phyloP scores from a whole-genome alignment of 257 asterid genomes.

The Prunella vulgaris region DNA sequence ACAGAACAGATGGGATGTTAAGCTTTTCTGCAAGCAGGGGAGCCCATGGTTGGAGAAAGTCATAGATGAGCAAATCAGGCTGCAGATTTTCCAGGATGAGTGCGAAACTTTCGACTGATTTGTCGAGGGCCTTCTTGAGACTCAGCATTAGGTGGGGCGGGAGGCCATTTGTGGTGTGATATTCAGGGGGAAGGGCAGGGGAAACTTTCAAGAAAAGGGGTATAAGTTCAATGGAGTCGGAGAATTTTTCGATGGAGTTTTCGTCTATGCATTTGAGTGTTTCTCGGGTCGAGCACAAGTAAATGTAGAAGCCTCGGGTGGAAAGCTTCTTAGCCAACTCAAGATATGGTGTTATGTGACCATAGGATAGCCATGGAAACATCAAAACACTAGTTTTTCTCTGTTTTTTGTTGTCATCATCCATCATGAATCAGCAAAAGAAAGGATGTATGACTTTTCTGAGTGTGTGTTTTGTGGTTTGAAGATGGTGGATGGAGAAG shows the following conservation, averaged over 20 bases:
- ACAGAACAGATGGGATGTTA: constrained; percentile 35
- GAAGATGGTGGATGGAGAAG: no score
- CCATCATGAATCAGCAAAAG: no score
- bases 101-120: constrained; percentile 18
- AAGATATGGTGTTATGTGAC: constrained; percentile 47
- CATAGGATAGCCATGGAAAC: constrained; percentile 42
- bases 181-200: constrained; percentile 27
- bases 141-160: constrained; percentile 37
- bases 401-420: no score
- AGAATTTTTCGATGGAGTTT: constrained; percentile 21
- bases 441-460: no score
- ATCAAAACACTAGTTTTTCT: no score
- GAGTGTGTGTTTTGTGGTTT: no score
- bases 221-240: constrained; percentile 19
- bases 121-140: constrained; percentile 31
- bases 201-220: constrained; percentile 24
- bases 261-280: constrained; percentile 35
- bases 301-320: constrained; percentile 25
- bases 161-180: constrained; percentile 51
- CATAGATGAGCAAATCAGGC: constrained; percentile 36
- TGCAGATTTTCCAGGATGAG: constrained; percentile 11
- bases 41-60: constrained; percentile 47
- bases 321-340: constrained; percentile 46
- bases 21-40: constrained; percentile 17
- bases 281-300: constrained; percentile 39